phyloP scores from a whole-genome alignment of 352 stramenopile species.

The Pythium brassicae region DNA sequence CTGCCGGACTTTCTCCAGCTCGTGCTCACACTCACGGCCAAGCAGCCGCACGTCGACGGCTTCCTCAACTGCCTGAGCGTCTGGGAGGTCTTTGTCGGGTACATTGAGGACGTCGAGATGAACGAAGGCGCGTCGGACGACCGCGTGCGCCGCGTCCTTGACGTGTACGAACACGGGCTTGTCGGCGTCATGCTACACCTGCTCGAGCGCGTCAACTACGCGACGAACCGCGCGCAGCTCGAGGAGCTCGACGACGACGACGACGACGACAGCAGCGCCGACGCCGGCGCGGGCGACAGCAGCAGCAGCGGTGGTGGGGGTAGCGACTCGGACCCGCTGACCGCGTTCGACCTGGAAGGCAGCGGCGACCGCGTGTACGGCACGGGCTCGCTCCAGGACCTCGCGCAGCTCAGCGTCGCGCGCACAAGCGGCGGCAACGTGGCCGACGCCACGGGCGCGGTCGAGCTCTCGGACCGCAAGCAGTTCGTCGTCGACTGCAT shows the following conservation, averaged over 20 bases:
- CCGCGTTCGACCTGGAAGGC: slow-evolving; percentile 32
- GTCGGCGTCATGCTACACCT: slow-evolving; percentile 77
- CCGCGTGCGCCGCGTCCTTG: slow-evolving; percentile 36
- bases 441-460: slow-evolving; percentile 17
- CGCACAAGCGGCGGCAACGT: slow-evolving; percentile 29
- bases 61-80: slow-evolving; percentile 78
- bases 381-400: slow-evolving; percentile 61
- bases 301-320: slow-evolving; percentile 1
- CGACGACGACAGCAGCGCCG: slow-evolving; percentile 15
- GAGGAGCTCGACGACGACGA: slow-evolving; percentile 55
- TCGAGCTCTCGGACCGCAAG: slow-evolving; percentile 64
- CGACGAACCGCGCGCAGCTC: slow-evolving; percentile 58
- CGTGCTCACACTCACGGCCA: slow-evolving; percentile 56
- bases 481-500: slow-evolving; percentile 75
- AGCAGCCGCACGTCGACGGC: slow-evolving; percentile 67
- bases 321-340: slow-evolving; percentile 32
- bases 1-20: slow-evolving; percentile 55
- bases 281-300: slow-evolving; percentile 12
- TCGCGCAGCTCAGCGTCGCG: slow-evolving; percentile 57
- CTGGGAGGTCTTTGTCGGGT: slow-evolving; percentile 81
- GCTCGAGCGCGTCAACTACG: slow-evolving; percentile 62
- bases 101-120: slow-evolving; percentile 75
- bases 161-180: slow-evolving; percentile 64
- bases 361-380: slow-evolving; percentile 27
- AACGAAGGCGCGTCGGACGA: slow-evolving; percentile 63